A percentile compares a stretch with the other conserved stretches of the same genome.
These are phyloP conservation scores for Striga asiatica DNA, from an alignment of 257 asterid species.

Conservation along the genomic window DNA sequence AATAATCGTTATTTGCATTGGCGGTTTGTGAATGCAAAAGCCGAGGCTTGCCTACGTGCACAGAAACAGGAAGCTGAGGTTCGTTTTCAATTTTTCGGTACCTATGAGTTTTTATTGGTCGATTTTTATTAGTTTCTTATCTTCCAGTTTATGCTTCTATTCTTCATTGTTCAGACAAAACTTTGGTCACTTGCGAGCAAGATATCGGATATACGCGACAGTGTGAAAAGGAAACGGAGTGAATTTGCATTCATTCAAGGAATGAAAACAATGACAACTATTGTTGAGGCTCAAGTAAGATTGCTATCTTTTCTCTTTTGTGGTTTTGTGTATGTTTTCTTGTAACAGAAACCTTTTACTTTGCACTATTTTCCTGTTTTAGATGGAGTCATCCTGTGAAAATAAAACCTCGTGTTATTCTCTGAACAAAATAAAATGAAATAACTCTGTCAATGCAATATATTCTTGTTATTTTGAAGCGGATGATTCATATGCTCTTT, in stretches of 20 bases:
- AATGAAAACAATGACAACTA: constrained; percentile 23
- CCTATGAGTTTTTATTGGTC: not conserved
- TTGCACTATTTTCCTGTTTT: no score
- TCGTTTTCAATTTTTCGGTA: constrained; percentile 11
- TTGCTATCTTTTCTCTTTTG: not conserved
- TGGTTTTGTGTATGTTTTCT: not conserved
- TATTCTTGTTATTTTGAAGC: no score
- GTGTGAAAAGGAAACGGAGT: constrained; percentile 32
- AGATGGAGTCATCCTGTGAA: no score
- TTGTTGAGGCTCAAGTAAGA: constrained; percentile 62
- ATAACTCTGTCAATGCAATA: not conserved
- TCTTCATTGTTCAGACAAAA: constrained; percentile 17
- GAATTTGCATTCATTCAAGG: constrained; percentile 38
- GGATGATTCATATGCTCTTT: no score
- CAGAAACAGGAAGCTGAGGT: constrained; percentile 60
- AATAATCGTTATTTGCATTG: constrained; percentile 51
- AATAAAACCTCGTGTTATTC: no score
- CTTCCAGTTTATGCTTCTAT: not conserved
- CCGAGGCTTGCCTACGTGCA: constrained; percentile 36
- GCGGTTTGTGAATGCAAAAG: constrained; percentile 61
- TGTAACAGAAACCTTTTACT: no score
- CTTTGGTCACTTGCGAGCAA: constrained; percentile 39
- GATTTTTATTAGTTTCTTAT: not conserved
- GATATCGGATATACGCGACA: constrained; percentile 39
- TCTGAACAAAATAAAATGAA: no score